Percentiles rank a stretch among this genome's conserved stretches.
Evolutionary conservation across 1,284 basidiomycete species (phyloP).

Genomic region (Anthracocystis setariae): DNA sequence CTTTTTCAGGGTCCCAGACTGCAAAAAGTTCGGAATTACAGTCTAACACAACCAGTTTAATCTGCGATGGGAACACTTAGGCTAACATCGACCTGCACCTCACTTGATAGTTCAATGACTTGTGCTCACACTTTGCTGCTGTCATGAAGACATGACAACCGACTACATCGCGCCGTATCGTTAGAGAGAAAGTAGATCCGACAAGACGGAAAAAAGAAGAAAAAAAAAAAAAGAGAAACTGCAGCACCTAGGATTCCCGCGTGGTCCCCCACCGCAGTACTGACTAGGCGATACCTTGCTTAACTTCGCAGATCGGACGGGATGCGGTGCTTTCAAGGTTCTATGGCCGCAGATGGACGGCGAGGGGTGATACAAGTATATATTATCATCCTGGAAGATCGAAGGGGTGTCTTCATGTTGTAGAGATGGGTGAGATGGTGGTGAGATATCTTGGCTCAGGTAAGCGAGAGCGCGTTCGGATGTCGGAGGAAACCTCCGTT

Average conservation of each 20-base stretch:
- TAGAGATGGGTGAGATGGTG: no score
- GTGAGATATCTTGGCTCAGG: slow-evolving; percentile 1
- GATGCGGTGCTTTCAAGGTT: slow-evolving; percentile 82
- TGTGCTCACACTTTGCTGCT: no score
- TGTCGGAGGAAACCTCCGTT: slow-evolving; percentile 5
- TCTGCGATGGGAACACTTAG: no score
- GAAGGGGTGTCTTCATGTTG: background rate
- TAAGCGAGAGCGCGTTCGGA: slow-evolving; percentile 12
- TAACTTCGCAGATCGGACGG: slow-evolving; percentile 83
- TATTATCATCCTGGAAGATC: background rate
- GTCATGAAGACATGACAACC: no score
- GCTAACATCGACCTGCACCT: no score
- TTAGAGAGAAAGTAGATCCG: no score
- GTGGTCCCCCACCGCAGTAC: slow-evolving; percentile 86
- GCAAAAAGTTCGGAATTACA: no score
- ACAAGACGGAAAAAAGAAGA: background rate
- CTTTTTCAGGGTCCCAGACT: no score
- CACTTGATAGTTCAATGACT: no score
- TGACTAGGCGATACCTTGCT: slow-evolving; percentile 81
- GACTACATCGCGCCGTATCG: no score
- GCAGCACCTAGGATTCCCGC: slow-evolving; percentile 83
- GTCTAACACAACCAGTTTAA: no score
- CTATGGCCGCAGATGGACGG: slow-evolving; percentile 77
- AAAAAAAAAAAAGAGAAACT: slow-evolving; percentile 70
- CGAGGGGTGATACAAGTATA: no score